phyloP scores from a whole-genome alignment of 139 green algal genomes.

The Raphidocelis subcapitata region DNA sequence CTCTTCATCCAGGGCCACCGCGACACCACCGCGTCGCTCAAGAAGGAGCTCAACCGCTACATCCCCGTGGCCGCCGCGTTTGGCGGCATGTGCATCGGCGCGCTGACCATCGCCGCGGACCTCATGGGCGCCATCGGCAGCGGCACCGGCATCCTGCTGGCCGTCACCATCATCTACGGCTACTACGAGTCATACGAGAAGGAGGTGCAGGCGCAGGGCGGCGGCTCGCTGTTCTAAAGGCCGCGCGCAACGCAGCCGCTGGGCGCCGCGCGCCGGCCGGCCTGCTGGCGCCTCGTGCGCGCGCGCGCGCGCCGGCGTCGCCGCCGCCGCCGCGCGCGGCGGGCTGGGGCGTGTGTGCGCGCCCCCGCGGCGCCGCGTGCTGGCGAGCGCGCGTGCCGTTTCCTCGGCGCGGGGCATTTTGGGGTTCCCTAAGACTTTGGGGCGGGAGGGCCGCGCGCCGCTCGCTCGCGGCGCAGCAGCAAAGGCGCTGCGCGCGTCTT shows the following conservation, averaged over 20 bases:
- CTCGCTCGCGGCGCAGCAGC: too few relatives aligned
- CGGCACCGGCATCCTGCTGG: conserved; percentile 96
- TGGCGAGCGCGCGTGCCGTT: too few relatives aligned
- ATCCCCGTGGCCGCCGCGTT: conserved; percentile 87
- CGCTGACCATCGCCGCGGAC: conserved; percentile 97
- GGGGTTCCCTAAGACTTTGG: too few relatives aligned
- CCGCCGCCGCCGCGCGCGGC: too few relatives aligned
- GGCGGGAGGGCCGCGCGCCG: too few relatives aligned
- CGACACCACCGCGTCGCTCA: conserved; percentile 80
- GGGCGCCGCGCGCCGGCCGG: too few relatives aligned
- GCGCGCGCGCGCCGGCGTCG: too few relatives aligned
- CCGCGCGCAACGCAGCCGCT: too few relatives aligned
- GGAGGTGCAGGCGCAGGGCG: conserved; percentile 46
- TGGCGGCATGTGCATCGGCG: conserved; percentile 99
- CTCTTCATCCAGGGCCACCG: conserved; percentile 93
- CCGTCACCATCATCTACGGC: conserved; percentile 99
- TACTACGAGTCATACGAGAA: conserved; percentile 86
- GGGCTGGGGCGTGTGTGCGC: too few relatives aligned
- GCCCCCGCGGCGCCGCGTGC: too few relatives aligned
- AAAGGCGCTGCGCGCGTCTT: too few relatives aligned
- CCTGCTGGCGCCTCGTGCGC: conserved; percentile 20
- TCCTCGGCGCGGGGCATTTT: too few relatives aligned
- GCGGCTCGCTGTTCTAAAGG: conserved; percentile 37
- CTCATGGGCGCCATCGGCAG: conserved; percentile 97
- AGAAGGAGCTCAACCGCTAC: conserved; percentile 96